Conservation (phyloP, 1,284 basidiomycete species). For the Gymnopus androsaceus region DNA sequence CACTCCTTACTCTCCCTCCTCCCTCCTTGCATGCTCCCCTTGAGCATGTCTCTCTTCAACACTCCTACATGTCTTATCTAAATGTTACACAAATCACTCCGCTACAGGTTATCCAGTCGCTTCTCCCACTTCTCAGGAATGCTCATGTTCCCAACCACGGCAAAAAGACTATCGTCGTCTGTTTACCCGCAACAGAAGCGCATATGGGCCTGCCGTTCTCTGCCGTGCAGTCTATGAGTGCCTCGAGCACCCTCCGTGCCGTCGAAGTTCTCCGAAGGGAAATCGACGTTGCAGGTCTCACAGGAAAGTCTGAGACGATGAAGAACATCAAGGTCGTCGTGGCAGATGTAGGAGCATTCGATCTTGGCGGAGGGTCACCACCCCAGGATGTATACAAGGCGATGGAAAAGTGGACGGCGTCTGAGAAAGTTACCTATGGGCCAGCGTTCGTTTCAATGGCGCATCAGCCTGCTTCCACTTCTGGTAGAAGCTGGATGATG, state of each 20-base stretch:
- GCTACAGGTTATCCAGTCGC: conserved; percentile 70
- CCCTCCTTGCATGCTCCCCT: conserved; percentile 53
- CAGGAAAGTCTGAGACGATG: conserved; percentile 55
- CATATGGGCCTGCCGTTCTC: conserved; percentile 72
- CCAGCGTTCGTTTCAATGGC: conserved; percentile 57
- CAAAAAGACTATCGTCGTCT: conserved; percentile 67
- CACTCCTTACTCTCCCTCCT: conserved; percentile 60
- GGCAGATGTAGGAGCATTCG: conserved; percentile 73
- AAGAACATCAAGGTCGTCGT: conserved; percentile 61
- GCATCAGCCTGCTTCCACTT: conserved; percentile 30
- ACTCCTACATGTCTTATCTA: conserved; percentile 68
- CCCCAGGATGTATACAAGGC: conserved; percentile 44
- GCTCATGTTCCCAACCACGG: conserved; percentile 48
- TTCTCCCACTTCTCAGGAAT: conserved; percentile 69
- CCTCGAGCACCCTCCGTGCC: conserved; percentile 67
- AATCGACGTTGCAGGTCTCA: conserved; percentile 55
- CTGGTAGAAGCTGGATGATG: conserved; percentile 29
- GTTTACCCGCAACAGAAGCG: conserved; percentile 67
- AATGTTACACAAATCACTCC: conserved; percentile 73
- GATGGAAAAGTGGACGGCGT: conserved; percentile 69
- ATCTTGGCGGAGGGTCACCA: no score
- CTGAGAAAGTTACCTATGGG: conserved; percentile 70
- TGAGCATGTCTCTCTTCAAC: conserved; percentile 66
- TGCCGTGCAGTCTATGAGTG: conserved; percentile 69
- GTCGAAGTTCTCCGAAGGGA: conserved; percentile 74